These are phyloP conservation scores for Apium graveolens DNA, from an alignment of 129 eudicot genomes.

Conservation along the genomic window DNA sequence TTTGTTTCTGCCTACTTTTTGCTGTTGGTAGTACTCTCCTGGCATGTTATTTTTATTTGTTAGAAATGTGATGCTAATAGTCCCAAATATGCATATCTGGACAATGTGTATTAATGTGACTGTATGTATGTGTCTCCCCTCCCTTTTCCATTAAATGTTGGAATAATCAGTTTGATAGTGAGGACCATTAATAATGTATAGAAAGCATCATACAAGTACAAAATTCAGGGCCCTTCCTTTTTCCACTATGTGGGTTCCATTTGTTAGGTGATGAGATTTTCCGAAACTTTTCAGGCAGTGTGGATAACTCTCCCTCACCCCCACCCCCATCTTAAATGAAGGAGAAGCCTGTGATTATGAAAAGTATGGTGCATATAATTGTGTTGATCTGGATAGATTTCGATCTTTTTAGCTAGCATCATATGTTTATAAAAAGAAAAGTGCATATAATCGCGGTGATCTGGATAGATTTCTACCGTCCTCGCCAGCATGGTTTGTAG, in stretches of 20 bases:
- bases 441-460: not conserved
- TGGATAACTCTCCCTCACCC: slow-evolving; percentile 1
- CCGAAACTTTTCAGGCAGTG: slow-evolving; percentile 10
- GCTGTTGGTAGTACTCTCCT: slow-evolving; percentile 15
- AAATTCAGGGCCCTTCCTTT: slow-evolving; percentile 23
- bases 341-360: not conserved
- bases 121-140: slow-evolving; percentile 10
- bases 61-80: slow-evolving; percentile 26
- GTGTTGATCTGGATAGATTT: slow-evolving; percentile 5
- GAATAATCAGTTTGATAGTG: slow-evolving; percentile 29
- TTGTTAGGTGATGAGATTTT: slow-evolving; percentile 10
- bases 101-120: slow-evolving; percentile 18
- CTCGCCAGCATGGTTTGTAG: not conserved
- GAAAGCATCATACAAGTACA: slow-evolving; percentile 67
- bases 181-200: slow-evolving; percentile 34
- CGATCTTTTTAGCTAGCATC: not conserved
- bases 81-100: slow-evolving; percentile 35
- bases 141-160: slow-evolving; percentile 11
- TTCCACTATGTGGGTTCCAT: slow-evolving; percentile 22
- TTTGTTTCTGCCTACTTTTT: slow-evolving; percentile 13
- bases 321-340: not conserved
- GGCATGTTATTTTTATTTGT: slow-evolving; percentile 27
- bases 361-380: not conserved
- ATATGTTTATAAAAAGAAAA: not conserved
- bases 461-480: not conserved